A percentile compares a stretch with the other conserved stretches of the same genome.
Conservation (phyloP, 495 filamentous ascomycete species). For the Annulohypoxylon maeteangense region DNA sequence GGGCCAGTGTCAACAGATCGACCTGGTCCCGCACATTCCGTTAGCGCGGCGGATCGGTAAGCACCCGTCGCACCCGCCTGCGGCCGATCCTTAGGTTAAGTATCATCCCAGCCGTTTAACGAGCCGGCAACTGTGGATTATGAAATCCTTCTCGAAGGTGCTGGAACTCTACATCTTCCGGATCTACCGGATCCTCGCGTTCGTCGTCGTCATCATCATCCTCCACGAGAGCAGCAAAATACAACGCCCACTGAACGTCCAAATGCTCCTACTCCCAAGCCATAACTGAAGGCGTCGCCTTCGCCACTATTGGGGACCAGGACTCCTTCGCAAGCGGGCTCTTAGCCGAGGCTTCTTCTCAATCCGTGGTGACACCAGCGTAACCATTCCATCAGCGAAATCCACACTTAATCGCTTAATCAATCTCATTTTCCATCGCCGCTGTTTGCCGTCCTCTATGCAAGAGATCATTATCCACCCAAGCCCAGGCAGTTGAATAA, state of each 20-base stretch:
- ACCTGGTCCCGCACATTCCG: too few relatives aligned
- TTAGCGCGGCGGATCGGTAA: too few relatives aligned
- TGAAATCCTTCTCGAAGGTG: background rate
- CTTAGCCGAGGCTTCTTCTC: conserved; percentile 31
- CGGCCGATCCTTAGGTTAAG: too few relatives aligned
- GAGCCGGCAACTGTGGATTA: background rate
- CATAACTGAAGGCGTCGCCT: conserved; percentile 43
- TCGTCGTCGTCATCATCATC: background rate
- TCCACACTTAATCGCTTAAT: conserved; percentile 27
- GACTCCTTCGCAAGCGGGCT: conserved; percentile 33
- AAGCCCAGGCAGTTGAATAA: background rate
- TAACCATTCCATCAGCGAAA: conserved; percentile 33
- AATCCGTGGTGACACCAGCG: conserved; percentile 18
- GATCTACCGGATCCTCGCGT: too few relatives aligned
- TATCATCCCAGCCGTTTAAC: too few relatives aligned
- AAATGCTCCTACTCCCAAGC: conserved; percentile 47
- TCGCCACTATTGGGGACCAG: conserved; percentile 34
- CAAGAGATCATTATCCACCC: conserved; percentile 3
- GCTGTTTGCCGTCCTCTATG: background rate
- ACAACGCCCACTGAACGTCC: conserved; percentile 27
- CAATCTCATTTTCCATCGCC: background rate
- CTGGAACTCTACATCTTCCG: background rate
- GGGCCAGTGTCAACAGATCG: too few relatives aligned
- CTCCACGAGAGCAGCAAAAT: conserved; percentile 1
- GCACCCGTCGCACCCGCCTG: too few relatives aligned